Base-by-base conservation (phyloP, 352 stramenopile species). In the Phytophthora macrochlamydospora region DNA sequence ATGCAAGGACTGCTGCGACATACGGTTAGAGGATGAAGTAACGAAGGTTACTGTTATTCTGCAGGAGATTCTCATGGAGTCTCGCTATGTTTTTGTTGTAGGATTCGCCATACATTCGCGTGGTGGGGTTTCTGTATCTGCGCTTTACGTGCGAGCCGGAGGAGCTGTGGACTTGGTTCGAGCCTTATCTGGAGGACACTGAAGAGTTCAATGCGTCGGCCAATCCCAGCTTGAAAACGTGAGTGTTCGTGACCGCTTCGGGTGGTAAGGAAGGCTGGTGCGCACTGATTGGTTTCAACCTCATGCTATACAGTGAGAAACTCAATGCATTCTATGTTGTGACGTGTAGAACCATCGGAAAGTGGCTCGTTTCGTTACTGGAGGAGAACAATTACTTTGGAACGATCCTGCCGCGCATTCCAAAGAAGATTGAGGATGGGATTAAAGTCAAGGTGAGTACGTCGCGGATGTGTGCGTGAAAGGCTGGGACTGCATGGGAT, bases 41-140 rank as follows among this genome's bases (percentile, higher is more conserved):
- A 0, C 29, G 2, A 29, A 28, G 13, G 2, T 28, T 49, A 37
- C 33, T 57, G 9, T 58, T 71, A 33, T 49, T 49, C 40, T 24
- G 40, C 6, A 24, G 6, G n/a, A 57, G 29, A 42, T 60, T 54
- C 54, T 73, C 29, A 73, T 37, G 7, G 7, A 14, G 29, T 74
- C 6, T 49, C 42, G 61, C 29, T 18, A 29, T 60, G 40, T 57
- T 58, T 62, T 31, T 44, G 18, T 24, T 49, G 43, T 28, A 97
- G 72, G 97, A 99, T 72, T 98, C 91, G 28, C 94, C 96, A 3
- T 99, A 98, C 73, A 98, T 99, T 65, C 93, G 97, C 30, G 95
- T 87, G 3, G 83, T 99, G 28, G 97, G 97, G 0, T 99, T 99
- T 69, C 79, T 99, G n/a, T 99, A 99, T 66, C 83, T 99, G 14